phyloP scores from a whole-genome alignment of 108 stramenopile genomes.

The Cyclostephanos invisitatus region DNA sequence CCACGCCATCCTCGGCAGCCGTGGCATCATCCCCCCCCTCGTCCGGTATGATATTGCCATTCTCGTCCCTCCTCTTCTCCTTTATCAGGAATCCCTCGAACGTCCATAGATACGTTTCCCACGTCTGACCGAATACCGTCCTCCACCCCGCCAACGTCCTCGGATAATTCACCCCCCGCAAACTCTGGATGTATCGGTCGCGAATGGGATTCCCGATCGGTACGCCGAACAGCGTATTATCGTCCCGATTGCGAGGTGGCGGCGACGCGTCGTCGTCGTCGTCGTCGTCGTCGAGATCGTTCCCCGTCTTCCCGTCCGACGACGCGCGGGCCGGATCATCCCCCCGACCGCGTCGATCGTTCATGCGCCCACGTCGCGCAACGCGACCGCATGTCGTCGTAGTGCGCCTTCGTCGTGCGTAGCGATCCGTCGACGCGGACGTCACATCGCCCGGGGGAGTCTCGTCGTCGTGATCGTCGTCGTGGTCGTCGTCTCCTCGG shows the following conservation, averaged over 20 bases:
- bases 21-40: conserved; percentile 6
- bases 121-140: conserved; percentile 12
- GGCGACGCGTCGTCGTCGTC: background rate
- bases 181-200: conserved; percentile 18
- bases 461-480: background rate
- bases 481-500: too few species aligned
- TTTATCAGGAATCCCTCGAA: conserved; percentile 39
- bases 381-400: conserved; percentile 15
- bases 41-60: conserved; percentile 36
- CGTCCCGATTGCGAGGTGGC: background rate
- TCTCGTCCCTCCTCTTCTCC: conserved; percentile 35
- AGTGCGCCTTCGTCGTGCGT: background rate
- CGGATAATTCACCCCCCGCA: conserved; percentile 26
- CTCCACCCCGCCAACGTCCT: conserved; percentile 39
- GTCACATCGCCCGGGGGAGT: too few species aligned
- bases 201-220: conserved; percentile 33
- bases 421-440: too few species aligned
- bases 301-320: background rate
- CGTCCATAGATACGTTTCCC: conserved; percentile 33
- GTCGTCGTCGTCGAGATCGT: background rate
- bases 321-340: background rate
- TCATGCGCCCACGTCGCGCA: conserved; percentile 19
- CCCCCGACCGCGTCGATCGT: background rate
- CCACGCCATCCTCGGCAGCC: conserved; percentile 12
- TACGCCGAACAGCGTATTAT: conserved; percentile 12